Percentiles rank a stretch among this genome's conserved stretches.
Evolutionary conservation across 2,329 filamentous ascomycete genomes (phyloP).

Genomic region (Calonectria pauciramosa): DNA sequence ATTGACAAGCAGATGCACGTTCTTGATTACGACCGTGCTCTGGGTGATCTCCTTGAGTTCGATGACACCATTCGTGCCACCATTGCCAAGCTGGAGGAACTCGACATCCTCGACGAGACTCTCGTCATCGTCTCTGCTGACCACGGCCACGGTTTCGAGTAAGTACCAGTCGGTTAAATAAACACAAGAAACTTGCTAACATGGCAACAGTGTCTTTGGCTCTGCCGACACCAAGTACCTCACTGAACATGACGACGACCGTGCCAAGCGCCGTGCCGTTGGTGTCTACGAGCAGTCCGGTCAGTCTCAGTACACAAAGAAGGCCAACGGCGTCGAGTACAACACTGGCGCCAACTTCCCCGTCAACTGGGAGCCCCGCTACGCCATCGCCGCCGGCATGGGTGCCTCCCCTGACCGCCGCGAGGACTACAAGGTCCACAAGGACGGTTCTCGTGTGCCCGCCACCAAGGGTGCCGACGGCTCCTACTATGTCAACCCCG

Average conservation of each 20-base stretch:
- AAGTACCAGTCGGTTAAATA: constrained; percentile 30
- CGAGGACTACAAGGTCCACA: constrained; percentile 82
- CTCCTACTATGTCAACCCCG: constrained; percentile 77
- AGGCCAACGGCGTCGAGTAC: constrained; percentile 73
- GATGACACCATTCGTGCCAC: constrained; percentile 87
- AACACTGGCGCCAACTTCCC: constrained; percentile 83
- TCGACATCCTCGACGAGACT: constrained; percentile 80
- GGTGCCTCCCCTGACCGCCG: constrained; percentile 80
- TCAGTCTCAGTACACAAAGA: constrained; percentile 79
- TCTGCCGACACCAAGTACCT: constrained; percentile 86
- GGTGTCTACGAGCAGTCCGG: constrained; percentile 82
- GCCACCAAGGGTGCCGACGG: constrained; percentile 68
- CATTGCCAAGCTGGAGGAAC: constrained; percentile 75
- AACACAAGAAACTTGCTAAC: background rate
- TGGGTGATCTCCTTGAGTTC: constrained; percentile 87
- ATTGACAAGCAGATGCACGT: constrained; percentile 93
- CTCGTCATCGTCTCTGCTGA: constrained; percentile 87
- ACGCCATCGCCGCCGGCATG: constrained; percentile 81
- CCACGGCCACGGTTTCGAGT: constrained; percentile 89
- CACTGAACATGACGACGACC: constrained; percentile 72
- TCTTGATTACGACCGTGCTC: constrained; percentile 87
- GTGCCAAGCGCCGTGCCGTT: constrained; percentile 81
- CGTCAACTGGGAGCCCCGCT: constrained; percentile 86
- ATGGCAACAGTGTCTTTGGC: constrained; percentile 74
- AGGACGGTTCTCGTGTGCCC: constrained; percentile 72